Evolutionary conservation across 2,329 filamentous ascomycete genomes (phyloP), one percentile per base, ranked within the genome.

Genomic region (Fusarium dimerum): DNA sequence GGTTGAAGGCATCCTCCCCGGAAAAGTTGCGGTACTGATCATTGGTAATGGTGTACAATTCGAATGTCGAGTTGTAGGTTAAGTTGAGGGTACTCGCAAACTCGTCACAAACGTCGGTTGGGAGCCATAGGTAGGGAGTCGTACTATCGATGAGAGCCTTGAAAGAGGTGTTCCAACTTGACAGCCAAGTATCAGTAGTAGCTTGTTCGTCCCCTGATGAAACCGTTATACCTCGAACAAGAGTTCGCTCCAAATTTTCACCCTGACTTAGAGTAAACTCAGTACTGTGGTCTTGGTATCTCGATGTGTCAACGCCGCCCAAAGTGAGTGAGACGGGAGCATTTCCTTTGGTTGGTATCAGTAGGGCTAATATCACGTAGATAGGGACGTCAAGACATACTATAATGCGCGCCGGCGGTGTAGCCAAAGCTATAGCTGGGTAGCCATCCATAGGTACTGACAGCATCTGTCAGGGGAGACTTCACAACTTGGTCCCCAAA

Each of bases 341-440:
- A 50, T 73, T 71, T 50, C 64, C 67, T 71, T 56, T 48, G 20
- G 7, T 7, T 6, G 46, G 64, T 26, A 66, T 57, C 46, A 45
- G 10, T 43, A 15, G 20, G 8, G 16, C 9, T 18, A 11, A 49
- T 9, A 18, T 5, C 32, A 15, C 17, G 30, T 20, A 10, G 40
- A 7, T 7, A 44, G 42, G 16, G 17, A 6, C 16, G 36, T 13
- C 29, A 36, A n/a, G 15, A 51, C 80, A 68, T 73, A 86, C 85
- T 79, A 64, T 91, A 91, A 55, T 80, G 80, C n/a, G 87, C 87
- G 15, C 89, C 89, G 40, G 88, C 88, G 4, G 88, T 91, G 67
- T 86, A 92, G 47, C 86, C 87, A 66, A 88, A 91, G 40, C 86
- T 89, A 56, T 89, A 78, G 66, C 88, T 90, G 1, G 87, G 85